Evolutionary conservation across 306 rosid genomes (phyloP).

Genomic region (Boehmeria nivea): DNA sequence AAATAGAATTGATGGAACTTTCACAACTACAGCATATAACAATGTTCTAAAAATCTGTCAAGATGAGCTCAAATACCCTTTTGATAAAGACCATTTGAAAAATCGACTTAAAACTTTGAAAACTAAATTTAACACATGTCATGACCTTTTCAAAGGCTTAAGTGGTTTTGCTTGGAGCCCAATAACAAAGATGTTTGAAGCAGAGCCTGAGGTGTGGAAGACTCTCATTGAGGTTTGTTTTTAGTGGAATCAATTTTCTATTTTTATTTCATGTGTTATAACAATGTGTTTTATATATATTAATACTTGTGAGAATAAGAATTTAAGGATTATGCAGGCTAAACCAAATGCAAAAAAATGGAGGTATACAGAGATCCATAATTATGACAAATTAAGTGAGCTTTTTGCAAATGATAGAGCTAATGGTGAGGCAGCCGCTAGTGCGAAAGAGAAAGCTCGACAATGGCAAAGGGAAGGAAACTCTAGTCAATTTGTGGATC

Average conservation of each 20-base stretch:
- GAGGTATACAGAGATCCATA: background rate
- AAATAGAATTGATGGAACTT: background rate
- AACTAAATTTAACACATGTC: background rate
- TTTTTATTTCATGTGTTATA: background rate
- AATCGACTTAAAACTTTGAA: background rate
- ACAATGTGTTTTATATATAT: background rate
- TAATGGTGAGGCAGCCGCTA: background rate
- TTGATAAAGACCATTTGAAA: constrained; percentile 2
- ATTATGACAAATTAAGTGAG: background rate
- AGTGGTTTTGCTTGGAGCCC: background rate
- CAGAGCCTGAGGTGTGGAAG: background rate
- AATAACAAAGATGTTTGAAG: background rate
- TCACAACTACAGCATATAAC: background rate
- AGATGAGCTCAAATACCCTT: background rate
- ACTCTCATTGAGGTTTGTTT: constrained; percentile 1
- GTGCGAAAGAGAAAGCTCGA: background rate
- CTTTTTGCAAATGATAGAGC: background rate
- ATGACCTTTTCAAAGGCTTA: background rate
- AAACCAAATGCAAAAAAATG: background rate
- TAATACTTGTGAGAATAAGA: background rate
- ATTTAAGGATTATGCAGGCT: background rate
- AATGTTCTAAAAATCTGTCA: background rate
- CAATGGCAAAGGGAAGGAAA: background rate
- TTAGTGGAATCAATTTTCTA: too few relatives aligned
- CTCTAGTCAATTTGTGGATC: background rate